Evolutionary conservation across 1,284 basidiomycete genomes (phyloP), one percentile per base, ranked within the genome.

Genomic region (Malassezia restricta): DNA sequence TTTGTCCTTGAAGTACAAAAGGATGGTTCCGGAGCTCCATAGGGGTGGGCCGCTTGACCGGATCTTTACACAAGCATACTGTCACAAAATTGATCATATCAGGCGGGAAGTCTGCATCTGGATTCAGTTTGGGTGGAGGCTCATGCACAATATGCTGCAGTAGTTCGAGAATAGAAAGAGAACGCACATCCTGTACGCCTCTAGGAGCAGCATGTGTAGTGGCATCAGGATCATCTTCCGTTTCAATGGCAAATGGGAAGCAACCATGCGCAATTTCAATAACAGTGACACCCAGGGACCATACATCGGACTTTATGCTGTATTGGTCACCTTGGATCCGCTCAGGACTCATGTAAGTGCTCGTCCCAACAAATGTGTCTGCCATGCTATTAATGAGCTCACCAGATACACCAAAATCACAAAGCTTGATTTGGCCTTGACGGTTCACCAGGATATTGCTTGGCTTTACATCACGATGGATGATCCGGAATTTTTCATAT

Each of bases 401-500:
- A 15, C 94, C 94, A 0, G 90, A 94, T 7, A 98, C 94, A 42
- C 92, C 92, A 75, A 99, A 98, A 75, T 99, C 94, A 68, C 91
- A 95, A 43, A 99, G 86, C 76, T 99, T 99, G 79, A 98, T 91
- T 66, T 92, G 82, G 1, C 92, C 94, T 40, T 81, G 78, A 9
- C 88, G 87, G 71, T 96, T 96, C 76, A 82, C 87, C 14, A 99
- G 80, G 54, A 99, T 94, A 71, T 98, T 98, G 40, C 89, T 94
- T 1, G 92, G 92, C 75, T 99, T 99, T 78, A 99, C 96, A 70
- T 98, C 92, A 72, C 94, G 85, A 75, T 98, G 92, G 65, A 99
- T 98, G 75, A 98, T 98, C n/a, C 90, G 83, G 75, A 98, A 94
- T 1, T 85, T 86, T 71, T 98, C 94, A 74, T 99, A 98, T n/a